Evolutionary conservation across 805 yeast genomes (phyloP).

Genomic region (Cyberlindnera samutprakarnensis): DNA sequence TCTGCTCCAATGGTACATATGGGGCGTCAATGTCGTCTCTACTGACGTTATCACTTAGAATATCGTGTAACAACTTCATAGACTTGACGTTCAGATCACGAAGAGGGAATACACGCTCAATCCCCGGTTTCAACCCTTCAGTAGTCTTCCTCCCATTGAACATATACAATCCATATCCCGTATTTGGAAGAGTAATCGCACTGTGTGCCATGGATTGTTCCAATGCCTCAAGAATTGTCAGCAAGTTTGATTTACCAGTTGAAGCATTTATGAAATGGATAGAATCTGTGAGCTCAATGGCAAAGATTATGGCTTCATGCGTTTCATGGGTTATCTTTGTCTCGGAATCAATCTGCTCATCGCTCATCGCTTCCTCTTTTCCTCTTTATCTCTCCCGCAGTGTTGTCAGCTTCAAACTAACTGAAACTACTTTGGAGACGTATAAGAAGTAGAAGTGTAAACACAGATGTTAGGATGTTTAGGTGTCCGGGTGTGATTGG

Average conservation of each 20-base stretch:
- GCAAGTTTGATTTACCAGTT: conserved; percentile 33
- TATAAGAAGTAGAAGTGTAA: too few species aligned
- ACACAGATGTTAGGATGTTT: too few species aligned
- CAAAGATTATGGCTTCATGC: conserved; percentile 57
- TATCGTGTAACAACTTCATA: conserved; percentile 48
- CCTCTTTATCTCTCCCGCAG: too few species aligned
- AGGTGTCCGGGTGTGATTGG: too few species aligned
- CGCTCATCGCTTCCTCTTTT: background rate
- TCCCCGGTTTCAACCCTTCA: conserved; percentile 31
- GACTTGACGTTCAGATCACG: conserved; percentile 46
- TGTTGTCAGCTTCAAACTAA: too few species aligned
- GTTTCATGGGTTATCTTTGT: conserved; percentile 28
- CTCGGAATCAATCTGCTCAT: conserved; percentile 2
- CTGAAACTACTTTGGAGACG: too few species aligned
- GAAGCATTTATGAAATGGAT: conserved; percentile 33
- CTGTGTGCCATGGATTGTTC: conserved; percentile 58
- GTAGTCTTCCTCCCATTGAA: conserved; percentile 39
- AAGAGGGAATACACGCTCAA: conserved; percentile 43
- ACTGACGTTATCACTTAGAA: conserved; percentile 35
- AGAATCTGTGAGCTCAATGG: conserved; percentile 48
- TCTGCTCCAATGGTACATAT: conserved; percentile 20
- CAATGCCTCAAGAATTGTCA: conserved; percentile 48
- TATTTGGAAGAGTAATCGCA: conserved; percentile 54
- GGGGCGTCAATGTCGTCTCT: conserved; percentile 12
- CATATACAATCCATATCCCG: conserved; percentile 70